Conservation (phyloP, 2,329 filamentous ascomycete species). For the Endoconidiophora polonica region DNA sequence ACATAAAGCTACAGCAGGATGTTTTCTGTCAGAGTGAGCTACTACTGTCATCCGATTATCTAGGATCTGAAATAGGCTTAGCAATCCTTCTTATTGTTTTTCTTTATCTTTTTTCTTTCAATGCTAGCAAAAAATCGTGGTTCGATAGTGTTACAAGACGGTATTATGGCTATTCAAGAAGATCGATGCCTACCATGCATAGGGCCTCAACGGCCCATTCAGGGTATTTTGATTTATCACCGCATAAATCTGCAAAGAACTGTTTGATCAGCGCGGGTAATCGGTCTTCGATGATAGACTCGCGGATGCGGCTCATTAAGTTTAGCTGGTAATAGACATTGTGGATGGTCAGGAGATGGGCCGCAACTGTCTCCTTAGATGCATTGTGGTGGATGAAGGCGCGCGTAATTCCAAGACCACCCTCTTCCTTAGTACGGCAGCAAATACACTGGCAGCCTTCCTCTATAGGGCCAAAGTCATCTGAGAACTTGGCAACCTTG, state of each 20-base stretch:
- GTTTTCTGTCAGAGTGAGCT: too few species aligned
- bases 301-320: slow-evolving; percentile 59
- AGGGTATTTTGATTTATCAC: slow-evolving; percentile 48
- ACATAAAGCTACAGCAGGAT: too few species aligned
- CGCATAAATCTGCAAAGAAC: slow-evolving; percentile 64
- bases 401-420: slow-evolving; percentile 64
- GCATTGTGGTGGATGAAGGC: slow-evolving; percentile 86
- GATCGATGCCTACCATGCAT: slow-evolving; percentile 60
- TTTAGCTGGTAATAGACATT: slow-evolving; percentile 87
- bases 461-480: slow-evolving; percentile 73
- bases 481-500: slow-evolving; percentile 54
- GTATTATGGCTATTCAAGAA: slow-evolving; percentile 25
- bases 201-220: slow-evolving; percentile 73
- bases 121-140: too few species aligned
- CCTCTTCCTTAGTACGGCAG: slow-evolving; percentile 50
- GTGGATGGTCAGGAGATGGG: slow-evolving; percentile 72
- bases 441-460: slow-evolving; percentile 65
- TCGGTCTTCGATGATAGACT: slow-evolving; percentile 63
- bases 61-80: too few species aligned
- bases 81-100: too few species aligned
- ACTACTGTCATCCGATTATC: too few species aligned
- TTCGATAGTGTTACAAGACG: neutral
- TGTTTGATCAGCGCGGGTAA: slow-evolving; percentile 62
- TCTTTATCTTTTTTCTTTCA: too few species aligned
- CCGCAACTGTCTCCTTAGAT: slow-evolving; percentile 87